These are phyloP conservation scores for Rhododendron mucronatum DNA, from an alignment of 148 eudicot genomes.

Conservation along the genomic window DNA sequence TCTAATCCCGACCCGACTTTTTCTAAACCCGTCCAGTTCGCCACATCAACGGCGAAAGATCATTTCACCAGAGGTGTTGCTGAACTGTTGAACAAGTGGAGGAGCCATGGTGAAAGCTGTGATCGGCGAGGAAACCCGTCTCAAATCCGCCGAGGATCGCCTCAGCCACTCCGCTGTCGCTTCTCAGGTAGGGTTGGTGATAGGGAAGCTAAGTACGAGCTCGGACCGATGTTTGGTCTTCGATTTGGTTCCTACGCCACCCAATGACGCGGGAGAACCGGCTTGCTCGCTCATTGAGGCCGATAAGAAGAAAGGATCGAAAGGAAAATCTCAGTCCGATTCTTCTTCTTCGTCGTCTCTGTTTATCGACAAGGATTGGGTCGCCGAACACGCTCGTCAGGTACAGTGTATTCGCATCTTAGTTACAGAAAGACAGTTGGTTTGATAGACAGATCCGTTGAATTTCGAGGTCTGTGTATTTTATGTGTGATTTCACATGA, in stretches of 20 bases:
- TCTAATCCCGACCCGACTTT: too few species aligned
- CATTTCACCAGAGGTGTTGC: background rate
- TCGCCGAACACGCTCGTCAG: conserved; percentile 96
- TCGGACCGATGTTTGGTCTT: conserved; percentile 72
- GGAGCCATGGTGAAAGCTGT: conserved; percentile 75
- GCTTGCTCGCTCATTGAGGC: conserved; percentile 52
- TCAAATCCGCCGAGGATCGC: conserved; percentile 59
- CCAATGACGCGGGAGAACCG: conserved; percentile 71
- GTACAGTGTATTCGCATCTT: conserved; percentile 18
- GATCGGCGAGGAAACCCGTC: conserved; percentile 76
- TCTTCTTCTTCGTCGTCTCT: conserved; percentile 39
- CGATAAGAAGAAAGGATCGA: conserved; percentile 55
- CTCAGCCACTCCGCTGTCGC: conserved; percentile 45
- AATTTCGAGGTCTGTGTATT: background rate
- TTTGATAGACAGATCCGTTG: background rate
- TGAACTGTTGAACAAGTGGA: background rate
- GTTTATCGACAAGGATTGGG: conserved; percentile 73
- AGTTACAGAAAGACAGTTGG: too few species aligned
- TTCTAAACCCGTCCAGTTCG: too few species aligned
- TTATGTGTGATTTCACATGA: background rate
- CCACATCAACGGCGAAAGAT: background rate
- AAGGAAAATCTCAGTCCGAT: conserved; percentile 39
- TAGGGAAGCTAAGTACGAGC: conserved; percentile 63
- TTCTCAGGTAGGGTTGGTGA: conserved; percentile 72
- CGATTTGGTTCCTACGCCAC: conserved; percentile 76